phyloP scores from a whole-genome alignment of 768 basidiomycete genomes.

The Steccherinum ochraceum region DNA sequence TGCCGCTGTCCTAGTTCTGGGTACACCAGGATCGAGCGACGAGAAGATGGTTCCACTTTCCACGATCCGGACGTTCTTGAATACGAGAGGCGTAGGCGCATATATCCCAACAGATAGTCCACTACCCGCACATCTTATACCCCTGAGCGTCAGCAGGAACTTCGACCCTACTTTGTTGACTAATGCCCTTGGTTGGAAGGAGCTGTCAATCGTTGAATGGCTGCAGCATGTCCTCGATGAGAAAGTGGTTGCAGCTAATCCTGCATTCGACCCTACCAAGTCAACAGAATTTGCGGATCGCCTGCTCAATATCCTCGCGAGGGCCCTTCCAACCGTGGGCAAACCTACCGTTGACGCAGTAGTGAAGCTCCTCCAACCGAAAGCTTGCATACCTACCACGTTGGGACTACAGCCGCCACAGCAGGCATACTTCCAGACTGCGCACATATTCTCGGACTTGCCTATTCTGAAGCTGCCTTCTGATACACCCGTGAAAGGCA shows the following conservation, averaged over 20 bases:
- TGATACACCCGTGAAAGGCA: slow-evolving; percentile 53
- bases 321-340: slow-evolving; percentile 65
- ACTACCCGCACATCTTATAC: slow-evolving; percentile 67
- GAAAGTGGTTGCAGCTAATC: slow-evolving; percentile 31
- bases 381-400: slow-evolving; percentile 46
- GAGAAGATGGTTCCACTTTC: slow-evolving; percentile 64
- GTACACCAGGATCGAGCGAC: slow-evolving; percentile 25
- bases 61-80: slow-evolving; percentile 67
- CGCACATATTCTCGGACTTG: slow-evolving; percentile 84
- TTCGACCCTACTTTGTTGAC: slow-evolving; percentile 46
- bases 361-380: slow-evolving; percentile 33
- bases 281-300: slow-evolving; percentile 78
- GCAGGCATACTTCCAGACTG: slow-evolving; percentile 80
- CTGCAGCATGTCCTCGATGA: slow-evolving; percentile 54
- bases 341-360: slow-evolving; percentile 38
- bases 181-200: slow-evolving; percentile 67
- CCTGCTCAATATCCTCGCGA: slow-evolving; percentile 57
- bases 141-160: slow-evolving; percentile 54
- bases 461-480: slow-evolving; percentile 73
- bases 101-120: slow-evolving; percentile 71
- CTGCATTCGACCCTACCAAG: slow-evolving; percentile 53
- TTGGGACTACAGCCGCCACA: slow-evolving; percentile 66
- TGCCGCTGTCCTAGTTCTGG: slow-evolving; percentile 55
- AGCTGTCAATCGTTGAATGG: slow-evolving; percentile 76
- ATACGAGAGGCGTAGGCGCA: slow-evolving; percentile 46